Percentiles rank a stretch among this genome's conserved stretches.
phyloP scores from a whole-genome alignment of 2,329 filamentous ascomycete genomes.

The Macroventuria anomochaeta region DNA sequence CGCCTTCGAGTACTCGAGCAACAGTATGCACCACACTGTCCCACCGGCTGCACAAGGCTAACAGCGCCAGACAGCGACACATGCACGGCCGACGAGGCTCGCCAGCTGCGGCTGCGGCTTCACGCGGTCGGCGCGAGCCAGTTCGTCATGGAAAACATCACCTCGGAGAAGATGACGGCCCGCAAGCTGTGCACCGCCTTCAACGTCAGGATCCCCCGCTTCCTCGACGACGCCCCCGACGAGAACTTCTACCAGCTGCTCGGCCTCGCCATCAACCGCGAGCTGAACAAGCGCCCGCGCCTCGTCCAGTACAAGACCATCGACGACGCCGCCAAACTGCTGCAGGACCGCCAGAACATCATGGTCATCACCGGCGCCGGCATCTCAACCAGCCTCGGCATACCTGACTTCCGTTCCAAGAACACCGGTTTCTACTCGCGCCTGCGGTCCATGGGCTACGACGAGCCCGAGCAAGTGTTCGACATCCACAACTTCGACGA shows the following conservation, averaged over 20 bases:
- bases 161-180: conserved; percentile 70
- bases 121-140: conserved; percentile 77
- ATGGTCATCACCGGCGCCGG: conserved; percentile 94
- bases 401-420: conserved; percentile 95
- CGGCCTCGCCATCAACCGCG: conserved; percentile 77
- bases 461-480: conserved; percentile 93
- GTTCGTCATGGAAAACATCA: conserved; percentile 69
- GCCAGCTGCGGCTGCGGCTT: conserved; percentile 71
- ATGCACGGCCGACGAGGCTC: conserved; percentile 62
- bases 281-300: conserved; percentile 82
- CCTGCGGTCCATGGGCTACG: conserved; percentile 76
- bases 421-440: conserved; percentile 90
- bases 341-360: conserved; percentile 79
- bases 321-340: conserved; percentile 81
- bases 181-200: conserved; percentile 89
- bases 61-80: conserved; percentile 30
- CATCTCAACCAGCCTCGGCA: conserved; percentile 94
- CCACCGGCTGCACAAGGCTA: background rate
- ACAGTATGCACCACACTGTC: conserved; percentile 21
- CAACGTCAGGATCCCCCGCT: conserved; percentile 74
- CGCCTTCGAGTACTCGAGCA: conserved; percentile 36
- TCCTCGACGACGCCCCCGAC: conserved; percentile 75
- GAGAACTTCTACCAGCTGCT: conserved; percentile 77
- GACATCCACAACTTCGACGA: conserved; percentile 86
- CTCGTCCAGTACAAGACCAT: conserved; percentile 81